phyloP scores from a whole-genome alignment of 1,139 yeast species.

The Saccharomyces hybrid region DNA sequence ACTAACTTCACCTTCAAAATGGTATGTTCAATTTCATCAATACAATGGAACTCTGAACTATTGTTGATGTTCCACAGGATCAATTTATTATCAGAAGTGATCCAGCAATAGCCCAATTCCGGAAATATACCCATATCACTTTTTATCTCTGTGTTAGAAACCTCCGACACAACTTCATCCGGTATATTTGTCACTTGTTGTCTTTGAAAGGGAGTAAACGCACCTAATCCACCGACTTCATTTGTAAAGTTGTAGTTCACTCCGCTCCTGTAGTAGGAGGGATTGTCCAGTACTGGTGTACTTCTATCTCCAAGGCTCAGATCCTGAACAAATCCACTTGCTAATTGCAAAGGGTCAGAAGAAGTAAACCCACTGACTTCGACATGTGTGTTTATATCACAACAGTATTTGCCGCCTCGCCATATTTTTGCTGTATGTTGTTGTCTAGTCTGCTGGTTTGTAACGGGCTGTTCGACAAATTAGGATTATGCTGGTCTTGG shows the following conservation, averaged over 20 bases:
- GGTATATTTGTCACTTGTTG: conserved; percentile 67
- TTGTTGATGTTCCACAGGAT: conserved; percentile 70
- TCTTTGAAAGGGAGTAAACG: conserved; percentile 72
- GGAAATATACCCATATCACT: conserved; percentile 82
- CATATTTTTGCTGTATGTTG: background rate
- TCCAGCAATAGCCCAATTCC: conserved; percentile 80
- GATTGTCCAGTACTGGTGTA: conserved; percentile 37
- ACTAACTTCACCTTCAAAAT: conserved; percentile 71
- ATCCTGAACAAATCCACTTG: conserved; percentile 36
- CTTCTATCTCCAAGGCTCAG: conserved; percentile 34
- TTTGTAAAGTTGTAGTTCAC: conserved; percentile 36
- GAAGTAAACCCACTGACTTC: conserved; percentile 23
- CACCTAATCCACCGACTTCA: conserved; percentile 36
- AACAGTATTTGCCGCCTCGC: background rate
- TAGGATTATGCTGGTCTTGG: background rate
- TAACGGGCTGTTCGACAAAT: background rate
- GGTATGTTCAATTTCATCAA: conserved; percentile 75
- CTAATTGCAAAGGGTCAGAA: conserved; percentile 33
- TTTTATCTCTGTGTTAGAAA: conserved; percentile 52
- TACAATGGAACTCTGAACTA: conserved; percentile 63
- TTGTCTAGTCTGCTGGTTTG: background rate
- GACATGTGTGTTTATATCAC: conserved; percentile 13
- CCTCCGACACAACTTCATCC: conserved; percentile 71
- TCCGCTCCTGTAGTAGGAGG: conserved; percentile 36
- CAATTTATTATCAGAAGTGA: conserved; percentile 72